Percentiles rank a stretch among this genome's conserved stretches.
phyloP scores from a whole-genome alignment of 2,329 filamentous ascomycete species.

The Elsinoe batatas region DNA sequence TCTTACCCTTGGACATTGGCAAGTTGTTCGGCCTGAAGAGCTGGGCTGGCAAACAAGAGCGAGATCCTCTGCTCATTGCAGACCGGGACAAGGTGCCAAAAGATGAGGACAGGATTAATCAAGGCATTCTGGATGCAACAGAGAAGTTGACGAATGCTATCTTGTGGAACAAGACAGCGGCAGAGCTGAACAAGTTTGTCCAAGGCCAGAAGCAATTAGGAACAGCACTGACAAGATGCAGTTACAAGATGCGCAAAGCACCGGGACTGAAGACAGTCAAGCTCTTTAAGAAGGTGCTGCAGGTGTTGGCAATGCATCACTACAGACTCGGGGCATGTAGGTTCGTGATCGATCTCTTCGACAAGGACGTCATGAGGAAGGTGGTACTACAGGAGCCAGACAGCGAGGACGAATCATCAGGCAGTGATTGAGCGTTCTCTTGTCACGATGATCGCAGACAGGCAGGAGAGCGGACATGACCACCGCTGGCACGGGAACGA shows the following conservation, averaged over 20 bases:
- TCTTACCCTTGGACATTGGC: conserved; percentile 68
- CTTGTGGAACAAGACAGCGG: conserved; percentile 75
- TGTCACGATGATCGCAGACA: not conserved
- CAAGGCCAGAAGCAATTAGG: conserved; percentile 16
- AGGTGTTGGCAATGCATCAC: conserved; percentile 77
- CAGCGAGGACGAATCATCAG: conserved; percentile 21
- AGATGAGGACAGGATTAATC: conserved; percentile 49
- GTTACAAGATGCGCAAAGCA: conserved; percentile 63
- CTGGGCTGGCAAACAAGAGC: not conserved
- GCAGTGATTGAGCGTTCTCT: not conserved
- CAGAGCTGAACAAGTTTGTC: conserved; percentile 57
- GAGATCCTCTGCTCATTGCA: not conserved
- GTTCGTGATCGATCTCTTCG: conserved; percentile 88
- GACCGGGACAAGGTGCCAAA: conserved; percentile 11
- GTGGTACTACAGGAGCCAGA: conserved; percentile 71
- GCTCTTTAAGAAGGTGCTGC: conserved; percentile 78
- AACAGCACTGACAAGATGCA: conserved; percentile 34
- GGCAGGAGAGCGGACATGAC: not conserved
- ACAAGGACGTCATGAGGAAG: conserved; percentile 73
- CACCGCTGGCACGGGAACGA: not conserved
- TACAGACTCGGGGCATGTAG: conserved; percentile 79
- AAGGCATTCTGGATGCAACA: conserved; percentile 72
- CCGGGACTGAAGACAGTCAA: conserved; percentile 63
- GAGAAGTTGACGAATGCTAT: conserved; percentile 89
- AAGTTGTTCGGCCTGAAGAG: conserved; percentile 60